Base-by-base conservation (phyloP, 1,284 basidiomycete genomes). In the Kwoniella shivajii region DNA sequence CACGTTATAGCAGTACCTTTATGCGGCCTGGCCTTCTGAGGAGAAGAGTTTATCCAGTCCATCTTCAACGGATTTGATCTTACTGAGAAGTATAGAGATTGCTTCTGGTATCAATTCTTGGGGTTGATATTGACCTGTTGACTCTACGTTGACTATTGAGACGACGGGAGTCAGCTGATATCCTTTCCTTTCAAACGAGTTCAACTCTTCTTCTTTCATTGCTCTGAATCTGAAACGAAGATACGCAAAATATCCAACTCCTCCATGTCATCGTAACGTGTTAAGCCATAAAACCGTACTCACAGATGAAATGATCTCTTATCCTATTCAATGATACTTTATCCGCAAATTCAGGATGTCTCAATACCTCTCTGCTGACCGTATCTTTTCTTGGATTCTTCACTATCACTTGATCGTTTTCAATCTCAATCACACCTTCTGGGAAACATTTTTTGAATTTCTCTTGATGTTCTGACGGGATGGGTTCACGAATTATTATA, bases 291-390 rank as follows among this genome's bases (percentile, higher is more conserved):
- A n/a, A n/a, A n/a, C n/a, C n/a, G n/a, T n/a, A 65, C 81, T 72
- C 51, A 94, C 93, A 98, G 59, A 99, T 84, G 76, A 98, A 99
- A 79, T 89, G 90, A 80, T 99, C 94, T 51, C 93, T 82, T 49
- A 97, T 86, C 10, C 96, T 83, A 46, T 87, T 86, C 42, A 99
- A 82, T 73, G 90, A 84, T 14, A 96, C 91, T 57, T 84, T 85
- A 48, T 86, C 92, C 50, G 87, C 84, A 66, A 99, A 97, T 74
- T 99, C 94, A 1, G 88, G 85, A 76, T 98, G 89, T 57, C 95
- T 84, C 44, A 98, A 82, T 1, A 95, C 94, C 76, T 99, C 95
- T 45, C 96, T 83, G 65, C 88, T 92, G 68, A 99, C 90, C 1
- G 88, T 92, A 75, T 99, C 96, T 59, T 87, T 87, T 29, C 95